Base-by-base conservation (phyloP, 1,284 basidiomycete species). In the Rhodotorula mucilaginosa region DNA sequence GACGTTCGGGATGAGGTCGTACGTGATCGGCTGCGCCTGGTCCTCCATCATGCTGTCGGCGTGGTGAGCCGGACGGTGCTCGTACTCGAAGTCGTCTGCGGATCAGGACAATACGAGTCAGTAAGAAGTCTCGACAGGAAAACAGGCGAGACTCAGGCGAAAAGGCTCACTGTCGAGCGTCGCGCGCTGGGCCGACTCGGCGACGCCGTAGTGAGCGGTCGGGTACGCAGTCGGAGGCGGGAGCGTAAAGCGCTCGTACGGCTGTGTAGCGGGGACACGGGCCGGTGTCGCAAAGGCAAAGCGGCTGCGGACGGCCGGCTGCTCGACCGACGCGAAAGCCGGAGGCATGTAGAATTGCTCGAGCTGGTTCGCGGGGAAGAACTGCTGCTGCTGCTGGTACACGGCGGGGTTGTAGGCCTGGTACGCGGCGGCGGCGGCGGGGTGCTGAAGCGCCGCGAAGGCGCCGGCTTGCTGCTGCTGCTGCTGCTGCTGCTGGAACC, bases 1-100 rank as follows among this genome's bases (percentile, higher is more conserved):
- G n/a, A 70, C 66, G 64, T 73, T 70, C n/a, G 77, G 66, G 62
- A 77, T 75, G 58, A 79, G 68, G 63, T 79, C 71, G 67, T 74
- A 73, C 34, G 71, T 71, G 58, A 74, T 67, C 10, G 65, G 61
- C 48, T 68, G 64, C 63, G 60, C 54, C 31, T 54, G 49, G 47
- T 64, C 68, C 56, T 58, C 59, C 23, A 49, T 44, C 26, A 56
- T 8, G 34, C 46, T 64, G 48, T 58, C 58, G 26, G 47, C 44
- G 49, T 58, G 64, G 61, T 68, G 70, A 3, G 70, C 52, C n/a
- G 70, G 65, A 16, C 67, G 64, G 59, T 65, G 68, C 44, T 74
- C 63, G 64, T 68, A 71, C 39, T 70, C 64, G 12, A 26, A 56
- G 12, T 56, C 54, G 65, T 61, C 73, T 74, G 61, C 47, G 47